A percentile compares a stretch with the other conserved stretches of the same genome.
phyloP scores from a whole-genome alignment of 2,329 filamentous ascomycete species.

The Colletotrichum sp. region DNA sequence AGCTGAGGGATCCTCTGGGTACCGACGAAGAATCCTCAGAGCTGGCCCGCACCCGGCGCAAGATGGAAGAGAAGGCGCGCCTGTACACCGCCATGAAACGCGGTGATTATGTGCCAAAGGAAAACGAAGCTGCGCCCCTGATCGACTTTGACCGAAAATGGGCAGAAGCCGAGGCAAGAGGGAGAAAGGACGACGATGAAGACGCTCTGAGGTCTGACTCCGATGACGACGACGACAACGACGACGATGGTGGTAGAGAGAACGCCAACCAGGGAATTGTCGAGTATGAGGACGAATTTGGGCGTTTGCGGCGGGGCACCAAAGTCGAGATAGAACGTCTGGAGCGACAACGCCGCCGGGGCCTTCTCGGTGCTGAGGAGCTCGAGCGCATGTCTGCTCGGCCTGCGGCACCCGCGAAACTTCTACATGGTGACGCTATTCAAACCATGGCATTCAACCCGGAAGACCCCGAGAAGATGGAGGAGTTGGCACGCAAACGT shows the following conservation, averaged over 20 bases:
- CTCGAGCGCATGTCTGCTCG: constrained; percentile 73
- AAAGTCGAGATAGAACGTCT: constrained; percentile 70
- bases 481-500: constrained; percentile 75
- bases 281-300: constrained; percentile 92
- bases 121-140: constrained; percentile 69
- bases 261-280: constrained; percentile 64
- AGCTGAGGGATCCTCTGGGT: constrained; percentile 57
- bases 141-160: constrained; percentile 98
- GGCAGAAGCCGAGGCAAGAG: constrained; percentile 70
- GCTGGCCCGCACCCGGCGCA: constrained; percentile 74
- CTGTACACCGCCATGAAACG: constrained; percentile 90
- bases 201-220: constrained; percentile 60
- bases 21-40: constrained; percentile 70
- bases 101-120: constrained; percentile 77
- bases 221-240: constrained; percentile 44
- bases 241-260: constrained; percentile 38
- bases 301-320: constrained; percentile 78
- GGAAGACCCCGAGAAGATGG: constrained; percentile 76
- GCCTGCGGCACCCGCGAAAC: constrained; percentile 67
- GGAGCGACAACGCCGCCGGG: constrained; percentile 59
- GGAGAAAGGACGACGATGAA: constrained; percentile 39
- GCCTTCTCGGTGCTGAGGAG: constrained; percentile 61
- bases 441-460: constrained; percentile 85
- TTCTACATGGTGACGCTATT: constrained; percentile 87
- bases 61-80: constrained; percentile 89